Evolutionary conservation across 495 filamentous ascomycete species (phyloP).

Genomic region (Aspergillus sparsus): DNA sequence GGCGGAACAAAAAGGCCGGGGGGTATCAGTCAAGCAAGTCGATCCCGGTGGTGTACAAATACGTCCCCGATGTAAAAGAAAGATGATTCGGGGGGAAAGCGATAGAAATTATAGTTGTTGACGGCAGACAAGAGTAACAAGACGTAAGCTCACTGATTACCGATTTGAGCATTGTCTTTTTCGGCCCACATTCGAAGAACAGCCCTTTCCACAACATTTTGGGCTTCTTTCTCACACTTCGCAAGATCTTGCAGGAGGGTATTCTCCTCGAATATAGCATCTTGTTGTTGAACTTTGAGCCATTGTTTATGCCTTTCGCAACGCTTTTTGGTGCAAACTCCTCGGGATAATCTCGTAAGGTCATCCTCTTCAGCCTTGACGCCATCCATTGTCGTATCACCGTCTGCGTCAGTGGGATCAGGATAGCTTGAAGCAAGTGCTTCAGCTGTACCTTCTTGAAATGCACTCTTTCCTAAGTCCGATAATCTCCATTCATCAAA

Average conservation of each 20-base stretch:
- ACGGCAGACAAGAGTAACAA: neutral
- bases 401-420: conserved; percentile 35
- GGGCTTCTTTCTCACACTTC: conserved; percentile 49
- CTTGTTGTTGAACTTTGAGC: conserved; percentile 54
- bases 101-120: neutral
- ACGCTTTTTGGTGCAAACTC: conserved; percentile 55
- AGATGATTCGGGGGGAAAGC: neutral
- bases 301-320: conserved; percentile 56
- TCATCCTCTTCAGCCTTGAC: conserved; percentile 31
- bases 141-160: conserved; percentile 16
- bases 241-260: conserved; percentile 42
- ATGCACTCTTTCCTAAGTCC: conserved; percentile 40
- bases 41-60: neutral
- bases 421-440: conserved; percentile 38
- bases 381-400: conserved; percentile 40
- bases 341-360: conserved; percentile 37
- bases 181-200: conserved; percentile 49
- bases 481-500: conserved; percentile 58
- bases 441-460: conserved; percentile 45
- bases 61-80: conserved; percentile 1
- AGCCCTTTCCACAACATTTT: conserved; percentile 48
- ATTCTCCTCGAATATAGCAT: conserved; percentile 49
- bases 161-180: conserved; percentile 33
- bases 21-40: conserved; percentile 36
- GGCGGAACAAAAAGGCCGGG: conserved; percentile 17